These are phyloP conservation scores for Botrytis fragariae DNA, from an alignment of 2,329 filamentous ascomycete genomes.

Conservation along the genomic window DNA sequence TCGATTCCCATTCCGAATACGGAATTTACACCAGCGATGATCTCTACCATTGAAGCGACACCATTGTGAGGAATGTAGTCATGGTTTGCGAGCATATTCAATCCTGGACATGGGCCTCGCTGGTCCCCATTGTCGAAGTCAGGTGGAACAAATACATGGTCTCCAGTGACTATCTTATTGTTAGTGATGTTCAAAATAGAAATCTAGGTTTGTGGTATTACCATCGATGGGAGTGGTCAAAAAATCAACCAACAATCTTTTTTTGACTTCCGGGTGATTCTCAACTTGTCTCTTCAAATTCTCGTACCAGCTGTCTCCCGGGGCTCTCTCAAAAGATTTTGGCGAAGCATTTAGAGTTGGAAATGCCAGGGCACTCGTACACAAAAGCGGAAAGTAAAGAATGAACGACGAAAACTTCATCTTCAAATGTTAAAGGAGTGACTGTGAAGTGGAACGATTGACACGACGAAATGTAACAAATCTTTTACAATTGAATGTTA, in stretches of 20 bases:
- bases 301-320: neutral
- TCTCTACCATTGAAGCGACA: neutral
- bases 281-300: neutral
- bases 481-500: neutral
- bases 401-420: neutral
- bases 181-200: neutral
- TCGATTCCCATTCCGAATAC: neutral
- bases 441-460: neutral
- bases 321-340: neutral
- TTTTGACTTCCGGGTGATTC: neutral
- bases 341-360: neutral
- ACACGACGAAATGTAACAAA: neutral
- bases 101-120: neutral
- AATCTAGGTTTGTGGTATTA: neutral
- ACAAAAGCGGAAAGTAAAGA: neutral
- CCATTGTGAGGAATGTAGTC: neutral
- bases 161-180: neutral
- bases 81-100: neutral
- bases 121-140: neutral
- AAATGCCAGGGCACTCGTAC: neutral
- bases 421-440: neutral
- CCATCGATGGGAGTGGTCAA: neutral
- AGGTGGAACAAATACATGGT: neutral
- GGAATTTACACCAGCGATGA: neutral
- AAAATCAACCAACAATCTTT: neutral